phyloP scores from a whole-genome alignment of 768 basidiomycete genomes.

The Pholiota conissans region DNA sequence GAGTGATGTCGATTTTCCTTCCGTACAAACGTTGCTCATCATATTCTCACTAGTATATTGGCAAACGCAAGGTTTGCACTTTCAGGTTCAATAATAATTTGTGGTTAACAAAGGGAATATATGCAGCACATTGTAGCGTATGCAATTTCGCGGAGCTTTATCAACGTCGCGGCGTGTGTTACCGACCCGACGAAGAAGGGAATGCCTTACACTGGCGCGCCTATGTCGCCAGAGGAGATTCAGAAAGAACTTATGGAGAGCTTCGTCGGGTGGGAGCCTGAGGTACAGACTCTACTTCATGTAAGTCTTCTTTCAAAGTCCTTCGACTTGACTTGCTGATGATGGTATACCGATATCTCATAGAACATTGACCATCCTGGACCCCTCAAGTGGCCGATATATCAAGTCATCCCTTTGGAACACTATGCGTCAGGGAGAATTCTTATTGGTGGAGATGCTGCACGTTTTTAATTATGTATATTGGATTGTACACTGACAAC shows the following conservation, averaged over 20 bases:
- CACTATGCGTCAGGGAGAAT: background rate
- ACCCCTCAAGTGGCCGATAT: background rate
- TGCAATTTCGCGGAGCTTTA: background rate
- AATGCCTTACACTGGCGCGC: background rate
- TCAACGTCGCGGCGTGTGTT: background rate
- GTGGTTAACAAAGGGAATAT: background rate
- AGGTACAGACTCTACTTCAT: background rate
- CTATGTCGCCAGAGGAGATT: background rate
- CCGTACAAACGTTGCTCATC: background rate
- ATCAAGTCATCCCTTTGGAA: background rate
- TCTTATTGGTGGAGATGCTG: conserved; percentile 4
- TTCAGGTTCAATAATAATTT: background rate
- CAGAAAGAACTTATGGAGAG: background rate
- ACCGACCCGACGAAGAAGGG: background rate
- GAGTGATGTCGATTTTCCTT: background rate
- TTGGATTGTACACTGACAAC: background rate
- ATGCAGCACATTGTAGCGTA: background rate
- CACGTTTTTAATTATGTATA: background rate
- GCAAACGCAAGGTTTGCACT: background rate
- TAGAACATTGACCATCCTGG: background rate
- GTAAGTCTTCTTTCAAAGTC: background rate
- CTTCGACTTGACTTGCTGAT: too few species aligned
- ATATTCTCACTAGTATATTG: background rate
- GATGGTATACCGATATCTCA: too few species aligned
- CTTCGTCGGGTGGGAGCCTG: conserved; percentile 1